A percentile compares a stretch with the other conserved stretches of the same genome.
phyloP scores from a whole-genome alignment of 148 eudicot genomes.

The Persicaria maculosa region DNA sequence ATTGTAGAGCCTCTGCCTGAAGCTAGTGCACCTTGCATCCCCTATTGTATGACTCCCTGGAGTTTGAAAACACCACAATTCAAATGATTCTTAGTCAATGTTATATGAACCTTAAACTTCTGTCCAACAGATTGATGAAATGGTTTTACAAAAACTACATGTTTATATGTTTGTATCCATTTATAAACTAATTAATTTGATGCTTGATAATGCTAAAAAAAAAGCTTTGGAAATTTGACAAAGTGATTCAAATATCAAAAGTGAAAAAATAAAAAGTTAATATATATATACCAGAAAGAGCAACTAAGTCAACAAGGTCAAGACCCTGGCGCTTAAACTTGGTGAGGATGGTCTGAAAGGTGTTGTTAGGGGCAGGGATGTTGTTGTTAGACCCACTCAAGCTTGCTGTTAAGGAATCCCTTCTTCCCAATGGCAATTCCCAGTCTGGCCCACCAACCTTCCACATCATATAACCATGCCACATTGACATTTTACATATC shows the following conservation, averaged over 20 bases:
- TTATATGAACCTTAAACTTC: too few relatives aligned
- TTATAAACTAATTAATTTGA: too few relatives aligned
- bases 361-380: constrained; percentile 85
- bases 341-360: constrained; percentile 69
- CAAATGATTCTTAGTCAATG: not conserved
- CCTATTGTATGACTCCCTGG: constrained; percentile 11
- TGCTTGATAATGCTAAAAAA: too few relatives aligned
- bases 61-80: not conserved
- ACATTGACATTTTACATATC: too few relatives aligned
- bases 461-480: not conserved
- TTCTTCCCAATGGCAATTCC: constrained; percentile 85
- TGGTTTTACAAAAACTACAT: too few relatives aligned
- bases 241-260: too few relatives aligned
- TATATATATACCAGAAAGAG: constrained; percentile 70
- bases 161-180: too few relatives aligned
- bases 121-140: too few relatives aligned
- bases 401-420: constrained; percentile 62
- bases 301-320: constrained; percentile 63
- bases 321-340: constrained; percentile 62
- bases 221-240: too few relatives aligned
- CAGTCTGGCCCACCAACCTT: constrained; percentile 82
- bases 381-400: constrained; percentile 69
- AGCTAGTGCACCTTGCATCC: constrained; percentile 13
- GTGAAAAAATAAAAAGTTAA: not conserved
- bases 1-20: constrained; percentile 10